phyloP scores from a whole-genome alignment of 768 basidiomycete genomes.

The Pleurotus sapidus region DNA sequence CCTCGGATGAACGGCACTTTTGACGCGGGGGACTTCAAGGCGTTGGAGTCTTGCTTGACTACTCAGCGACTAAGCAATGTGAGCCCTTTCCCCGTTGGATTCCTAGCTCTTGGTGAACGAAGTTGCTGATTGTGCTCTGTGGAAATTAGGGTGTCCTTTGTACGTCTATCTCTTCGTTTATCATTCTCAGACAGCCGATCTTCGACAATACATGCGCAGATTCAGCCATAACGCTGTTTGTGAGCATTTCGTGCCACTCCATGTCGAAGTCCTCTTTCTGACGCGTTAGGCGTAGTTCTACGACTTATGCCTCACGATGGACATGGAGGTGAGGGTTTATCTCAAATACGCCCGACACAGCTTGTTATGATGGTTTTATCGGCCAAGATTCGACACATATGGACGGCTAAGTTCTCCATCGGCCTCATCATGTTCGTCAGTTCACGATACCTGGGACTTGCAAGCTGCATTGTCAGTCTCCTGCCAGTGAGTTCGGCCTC shows the following conservation, averaged over 20 bases:
- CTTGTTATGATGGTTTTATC: background rate
- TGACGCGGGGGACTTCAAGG: background rate
- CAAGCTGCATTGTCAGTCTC: slow-evolving; percentile 10
- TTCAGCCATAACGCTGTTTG: background rate
- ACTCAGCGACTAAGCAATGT: background rate
- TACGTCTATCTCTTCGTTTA: background rate
- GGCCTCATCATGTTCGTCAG: slow-evolving; percentile 10
- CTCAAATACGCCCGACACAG: background rate
- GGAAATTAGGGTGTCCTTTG: slow-evolving; percentile 3
- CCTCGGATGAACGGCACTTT: background rate
- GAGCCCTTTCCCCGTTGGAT: no score
- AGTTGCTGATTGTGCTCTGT: background rate
- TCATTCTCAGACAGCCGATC: background rate
- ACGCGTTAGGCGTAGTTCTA: background rate
- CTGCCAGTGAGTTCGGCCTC: slow-evolving; percentile 10
- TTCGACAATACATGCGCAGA: background rate
- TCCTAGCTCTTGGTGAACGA: no score
- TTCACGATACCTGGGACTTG: slow-evolving; percentile 15
- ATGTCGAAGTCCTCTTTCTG: background rate
- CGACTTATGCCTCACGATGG: slow-evolving; percentile 4
- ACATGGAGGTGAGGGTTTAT: background rate
- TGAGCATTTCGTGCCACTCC: background rate
- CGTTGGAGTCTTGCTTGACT: slow-evolving; percentile 3
- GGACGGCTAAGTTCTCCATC: slow-evolving; percentile 12
- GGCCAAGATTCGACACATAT: slow-evolving; percentile 12